Base-by-base conservation (phyloP, 163 green algal genomes). In the Scenedesmus sp. region DNA sequence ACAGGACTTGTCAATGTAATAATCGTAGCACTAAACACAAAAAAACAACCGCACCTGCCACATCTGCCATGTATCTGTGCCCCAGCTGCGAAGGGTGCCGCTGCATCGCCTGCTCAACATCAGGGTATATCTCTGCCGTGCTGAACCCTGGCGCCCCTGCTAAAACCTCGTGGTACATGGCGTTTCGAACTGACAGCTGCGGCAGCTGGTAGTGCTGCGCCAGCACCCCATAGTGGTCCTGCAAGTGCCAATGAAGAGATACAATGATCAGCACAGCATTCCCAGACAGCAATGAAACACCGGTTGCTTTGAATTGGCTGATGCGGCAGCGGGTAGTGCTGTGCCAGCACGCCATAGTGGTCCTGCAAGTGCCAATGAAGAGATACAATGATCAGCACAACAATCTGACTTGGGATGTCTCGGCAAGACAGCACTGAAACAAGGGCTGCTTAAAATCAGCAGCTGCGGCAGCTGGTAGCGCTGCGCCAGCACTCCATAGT, bases 121-220 rank as follows among this genome's bases (percentile, higher is more conserved):
- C 18, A 18, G 77, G 77, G 77, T 84, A 84, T 13, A 84, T 57
- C 6, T 84, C 77, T 23, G 77, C 7, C 26, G 20, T 55, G 18
- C n/a, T 84, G 34, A 84, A 84, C n/a, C 77, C 77, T 54, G 77
- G 77, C 34, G 77, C 77, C 12, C 20, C 77, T 52, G 77, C 77
- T 13, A 52, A 23, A 16, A 84, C 77, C 77, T 84, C 77, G 20
- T 84, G 77, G 77, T 60, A 84, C 77, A 84, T 57, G n/a, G 77
- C 77, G 20, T 84, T 23, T 23, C 77, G 26, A 16, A 57, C 12
- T 13, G 77, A 84, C 77, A 84, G 77, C 77, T 23, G 54, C 26
- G 77, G 77, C 77, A 84, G 26, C n/a, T 54, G 18, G 20, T 84
- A 84, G 77, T 84, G 54, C 77, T 84, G 77, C 77, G 77, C 77